phyloP scores from a whole-genome alignment of 208 protist genomes.

The Angomonas deanei region DNA sequence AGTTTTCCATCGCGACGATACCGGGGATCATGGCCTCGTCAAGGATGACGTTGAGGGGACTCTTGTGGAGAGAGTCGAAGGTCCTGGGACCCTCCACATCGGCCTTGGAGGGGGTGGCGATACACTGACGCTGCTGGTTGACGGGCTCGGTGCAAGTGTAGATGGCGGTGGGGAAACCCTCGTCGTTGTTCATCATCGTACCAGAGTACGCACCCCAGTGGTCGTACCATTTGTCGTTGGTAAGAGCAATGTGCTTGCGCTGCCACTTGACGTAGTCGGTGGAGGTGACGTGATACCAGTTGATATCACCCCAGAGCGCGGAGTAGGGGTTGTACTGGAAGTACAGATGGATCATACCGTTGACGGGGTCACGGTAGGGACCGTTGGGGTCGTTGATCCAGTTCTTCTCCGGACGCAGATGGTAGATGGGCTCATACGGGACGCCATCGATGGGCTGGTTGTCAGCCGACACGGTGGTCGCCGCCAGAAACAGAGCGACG shows the following conservation, averaged over 20 bases:
- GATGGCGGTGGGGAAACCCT: slow-evolving; percentile 26
- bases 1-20: slow-evolving; percentile 26
- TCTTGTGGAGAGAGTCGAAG: slow-evolving; percentile 29
- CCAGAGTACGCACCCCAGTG: slow-evolving; percentile 36
- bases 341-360: slow-evolving; percentile 42
- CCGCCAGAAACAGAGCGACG: background rate
- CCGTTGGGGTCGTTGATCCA: slow-evolving; percentile 70
- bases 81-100: slow-evolving; percentile 21
- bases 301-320: slow-evolving; percentile 47
- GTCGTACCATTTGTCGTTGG: slow-evolving; percentile 43
- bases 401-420: slow-evolving; percentile 36
- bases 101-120: slow-evolving; percentile 14
- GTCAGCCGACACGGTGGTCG: background rate
- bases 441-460: background rate
- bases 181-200: slow-evolving; percentile 39
- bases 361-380: slow-evolving; percentile 55
- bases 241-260: slow-evolving; percentile 19
- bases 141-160: slow-evolving; percentile 43
- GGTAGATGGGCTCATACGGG: slow-evolving; percentile 31
- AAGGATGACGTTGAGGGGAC: slow-evolving; percentile 28
- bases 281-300: slow-evolving; percentile 57
- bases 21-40: slow-evolving; percentile 28
- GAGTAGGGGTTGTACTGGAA: slow-evolving; percentile 65
- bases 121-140: slow-evolving; percentile 45
- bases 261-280: slow-evolving; percentile 57